Evolutionary conservation across 2,329 filamentous ascomycete genomes (phyloP).

Genomic region (Pseudogymnoascus sp.): DNA sequence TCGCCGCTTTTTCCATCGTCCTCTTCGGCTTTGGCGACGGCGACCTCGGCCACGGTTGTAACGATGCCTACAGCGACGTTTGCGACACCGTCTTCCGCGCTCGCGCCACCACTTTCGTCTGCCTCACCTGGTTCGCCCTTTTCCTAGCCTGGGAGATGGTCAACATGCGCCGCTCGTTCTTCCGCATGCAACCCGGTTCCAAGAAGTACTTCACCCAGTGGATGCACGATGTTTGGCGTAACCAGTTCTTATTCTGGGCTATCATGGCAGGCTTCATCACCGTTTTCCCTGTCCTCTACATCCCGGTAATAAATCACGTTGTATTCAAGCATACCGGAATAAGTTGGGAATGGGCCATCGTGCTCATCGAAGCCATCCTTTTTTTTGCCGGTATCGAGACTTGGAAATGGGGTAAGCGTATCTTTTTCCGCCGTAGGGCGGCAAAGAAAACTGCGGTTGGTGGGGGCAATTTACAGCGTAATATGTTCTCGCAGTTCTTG

Average conservation of each 20-base stretch:
- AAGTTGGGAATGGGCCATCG: slow-evolving; percentile 62
- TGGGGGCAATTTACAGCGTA: background rate
- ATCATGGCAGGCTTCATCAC: slow-evolving; percentile 50
- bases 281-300: slow-evolving; percentile 56
- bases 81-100: slow-evolving; percentile 64
- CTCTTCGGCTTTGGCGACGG: slow-evolving; percentile 53
- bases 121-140: slow-evolving; percentile 67
- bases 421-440: slow-evolving; percentile 36
- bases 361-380: slow-evolving; percentile 51
- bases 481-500: slow-evolving; percentile 4
- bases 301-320: slow-evolving; percentile 56
- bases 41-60: slow-evolving; percentile 52
- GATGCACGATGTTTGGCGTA: slow-evolving; percentile 61
- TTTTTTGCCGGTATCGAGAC: slow-evolving; percentile 58
- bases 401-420: slow-evolving; percentile 61
- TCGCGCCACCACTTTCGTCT: slow-evolving; percentile 65
- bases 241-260: slow-evolving; percentile 64
- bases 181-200: slow-evolving; percentile 60
- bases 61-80: slow-evolving; percentile 43
- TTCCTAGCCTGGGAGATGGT: slow-evolving; percentile 76
- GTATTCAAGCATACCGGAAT: slow-evolving; percentile 62
- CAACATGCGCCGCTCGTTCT: slow-evolving; percentile 64
- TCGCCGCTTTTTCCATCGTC: slow-evolving; percentile 55
- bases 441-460: background rate
- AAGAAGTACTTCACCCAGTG: slow-evolving; percentile 58